Evolutionary conservation across 129 eudicot genomes (phyloP).

Genomic region (Tagetes patula): DNA sequence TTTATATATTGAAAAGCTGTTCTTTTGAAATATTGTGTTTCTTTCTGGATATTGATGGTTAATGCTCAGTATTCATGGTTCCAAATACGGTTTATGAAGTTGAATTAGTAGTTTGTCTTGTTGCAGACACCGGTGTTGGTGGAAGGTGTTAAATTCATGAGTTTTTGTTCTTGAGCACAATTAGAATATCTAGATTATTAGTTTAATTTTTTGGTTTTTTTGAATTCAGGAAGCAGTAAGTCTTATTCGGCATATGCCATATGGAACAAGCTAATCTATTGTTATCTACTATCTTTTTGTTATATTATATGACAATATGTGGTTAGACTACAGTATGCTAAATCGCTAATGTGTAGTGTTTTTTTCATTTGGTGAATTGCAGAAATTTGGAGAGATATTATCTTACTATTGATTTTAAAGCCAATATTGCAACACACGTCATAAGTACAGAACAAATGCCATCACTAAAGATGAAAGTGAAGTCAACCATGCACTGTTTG

Average conservation of each 20-base stretch:
- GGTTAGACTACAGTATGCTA: background rate
- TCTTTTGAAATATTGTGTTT: constrained; percentile 11
- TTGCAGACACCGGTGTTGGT: background rate
- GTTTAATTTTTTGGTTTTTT: background rate
- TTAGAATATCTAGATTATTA: background rate
- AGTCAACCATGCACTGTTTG: constrained; percentile 58
- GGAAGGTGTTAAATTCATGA: background rate
- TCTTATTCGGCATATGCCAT: background rate
- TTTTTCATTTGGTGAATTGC: constrained; percentile 23
- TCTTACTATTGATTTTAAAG: constrained; percentile 39
- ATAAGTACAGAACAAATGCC: constrained; percentile 71
- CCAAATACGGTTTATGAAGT: background rate
- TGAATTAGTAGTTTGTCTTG: background rate
- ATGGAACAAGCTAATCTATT: background rate
- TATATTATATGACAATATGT: background rate
- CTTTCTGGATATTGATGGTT: background rate
- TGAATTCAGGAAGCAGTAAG: background rate
- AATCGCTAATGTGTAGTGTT: background rate
- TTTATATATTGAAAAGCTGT: constrained; percentile 3
- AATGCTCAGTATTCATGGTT: background rate
- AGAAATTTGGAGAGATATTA: constrained; percentile 31
- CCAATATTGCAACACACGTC: constrained; percentile 32
- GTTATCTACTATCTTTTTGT: background rate
- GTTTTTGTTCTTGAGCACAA: constrained; percentile 8
- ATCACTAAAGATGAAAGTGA: constrained; percentile 84